phyloP scores from a whole-genome alignment of 2,329 filamentous ascomycete species.

The Harringtonia aguacate region DNA sequence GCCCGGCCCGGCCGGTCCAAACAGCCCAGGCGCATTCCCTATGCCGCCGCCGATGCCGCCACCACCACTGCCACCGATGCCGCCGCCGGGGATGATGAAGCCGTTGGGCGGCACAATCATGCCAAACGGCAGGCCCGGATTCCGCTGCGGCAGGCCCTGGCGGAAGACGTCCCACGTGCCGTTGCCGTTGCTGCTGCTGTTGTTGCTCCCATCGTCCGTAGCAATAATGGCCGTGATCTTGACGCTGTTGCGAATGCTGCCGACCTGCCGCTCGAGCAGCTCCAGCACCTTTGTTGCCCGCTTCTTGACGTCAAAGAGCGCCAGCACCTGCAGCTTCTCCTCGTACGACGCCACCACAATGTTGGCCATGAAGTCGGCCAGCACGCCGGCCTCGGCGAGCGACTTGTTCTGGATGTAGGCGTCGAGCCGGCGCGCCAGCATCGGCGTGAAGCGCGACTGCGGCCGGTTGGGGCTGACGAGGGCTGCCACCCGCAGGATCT shows the following conservation, averaged over 20 bases:
- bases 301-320: conserved; percentile 68
- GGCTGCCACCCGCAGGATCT: conserved; percentile 72
- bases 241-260: conserved; percentile 75
- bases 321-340: conserved; percentile 79
- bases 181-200: conserved; percentile 33
- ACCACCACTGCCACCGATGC: too few relatives aligned
- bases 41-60: background rate
- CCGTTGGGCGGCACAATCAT: conserved; percentile 11
- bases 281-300: conserved; percentile 75
- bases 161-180: background rate
- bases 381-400: conserved; percentile 66
- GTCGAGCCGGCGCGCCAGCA: conserved; percentile 79
- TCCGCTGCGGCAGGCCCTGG: conserved; percentile 11
- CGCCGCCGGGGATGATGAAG: conserved; percentile 12
- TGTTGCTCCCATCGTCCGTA: conserved; percentile 44
- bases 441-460: conserved; percentile 59
- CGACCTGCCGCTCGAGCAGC: conserved; percentile 71
- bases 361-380: conserved; percentile 97
- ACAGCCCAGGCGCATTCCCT: background rate
- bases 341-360: conserved; percentile 79
- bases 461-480: conserved; percentile 62
- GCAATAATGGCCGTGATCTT: conserved; percentile 67
- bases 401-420: conserved; percentile 78
- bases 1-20: conserved; percentile 29
- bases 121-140: conserved; percentile 4